Evolutionary conservation across 2,329 filamentous ascomycete species (phyloP), one percentile per base, ranked within the genome.

Genomic region (Clonostachys rhizophaga): DNA sequence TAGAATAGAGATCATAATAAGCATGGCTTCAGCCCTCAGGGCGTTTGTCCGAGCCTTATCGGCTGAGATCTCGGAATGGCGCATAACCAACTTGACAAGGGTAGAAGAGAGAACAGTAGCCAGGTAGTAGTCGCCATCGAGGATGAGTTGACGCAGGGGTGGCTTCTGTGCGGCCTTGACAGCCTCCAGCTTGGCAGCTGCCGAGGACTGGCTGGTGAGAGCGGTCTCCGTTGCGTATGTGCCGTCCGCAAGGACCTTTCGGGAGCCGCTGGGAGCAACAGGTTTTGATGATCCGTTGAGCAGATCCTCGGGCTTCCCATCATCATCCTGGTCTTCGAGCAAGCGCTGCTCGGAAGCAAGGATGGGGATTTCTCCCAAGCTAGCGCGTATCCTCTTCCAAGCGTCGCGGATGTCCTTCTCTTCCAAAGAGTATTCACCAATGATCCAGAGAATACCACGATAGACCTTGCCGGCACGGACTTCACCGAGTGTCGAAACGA

Each of bases 1-100:
- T 55, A 99, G 90, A 56, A 99, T 95, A 6, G 94, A 97, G 58
- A 99, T 96, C 91, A 97, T 96, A 64, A 99, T 97, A 46, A 99
- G 79, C 94, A 99, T 99, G 41, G 94, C 94, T 68, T 99, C 94
- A 5, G 94, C 94, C 44, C 90, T 87, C 24, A 99, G 79, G 33
- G 92, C 91, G 58, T 99, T 99, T 33, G 92, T 97, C 37, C 94
- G 86, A 40, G 89, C 88, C 40, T 78, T 70, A 58, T 96, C 92
- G 20, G 86, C 75, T 2, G 92, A 96, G 50, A 97, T 91, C 63
- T 97, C 91, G 3, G 90, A 87, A 65, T 97, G 91, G 46, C 94
- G 88, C 91, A 99, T 96, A 44, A 99, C 94, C 47, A 99, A 79
- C 72, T 99, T 99, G 14, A 94, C 96, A 49, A 99, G 79, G 1